These are phyloP conservation scores for Stachybotrys echinatus DNA, from an alignment of 2,329 filamentous ascomycete species.

Conservation along the genomic window DNA sequence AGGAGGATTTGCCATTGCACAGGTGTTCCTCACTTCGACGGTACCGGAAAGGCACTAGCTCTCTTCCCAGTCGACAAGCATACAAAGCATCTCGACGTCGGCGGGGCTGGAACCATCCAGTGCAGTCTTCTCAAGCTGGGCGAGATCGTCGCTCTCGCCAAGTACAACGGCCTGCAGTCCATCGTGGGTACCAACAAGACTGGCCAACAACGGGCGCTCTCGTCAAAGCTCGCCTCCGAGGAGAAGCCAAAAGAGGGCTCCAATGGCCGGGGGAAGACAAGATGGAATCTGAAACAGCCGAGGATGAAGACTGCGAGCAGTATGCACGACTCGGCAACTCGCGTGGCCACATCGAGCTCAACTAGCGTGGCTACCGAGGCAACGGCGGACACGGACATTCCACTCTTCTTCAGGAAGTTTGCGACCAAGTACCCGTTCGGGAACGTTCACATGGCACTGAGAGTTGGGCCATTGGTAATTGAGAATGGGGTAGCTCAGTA, in stretches of 20 bases:
- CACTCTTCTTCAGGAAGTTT: slow-evolving; percentile 20
- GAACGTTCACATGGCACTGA: slow-evolving; percentile 33
- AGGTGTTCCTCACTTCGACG: slow-evolving; percentile 11
- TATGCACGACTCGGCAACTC: background rate
- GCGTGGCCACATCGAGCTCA: too few species aligned
- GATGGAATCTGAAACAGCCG: background rate
- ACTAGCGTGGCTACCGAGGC: background rate
- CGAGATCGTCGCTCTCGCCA: slow-evolving; percentile 16
- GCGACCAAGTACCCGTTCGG: slow-evolving; percentile 28
- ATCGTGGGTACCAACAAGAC: background rate
- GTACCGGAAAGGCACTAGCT: slow-evolving; percentile 6
- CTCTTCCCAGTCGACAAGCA: slow-evolving; percentile 12
- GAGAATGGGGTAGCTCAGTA: slow-evolving; percentile 33
- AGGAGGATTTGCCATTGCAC: slow-evolving; percentile 19
- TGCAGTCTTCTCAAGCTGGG: slow-evolving; percentile 5
- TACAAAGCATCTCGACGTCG: slow-evolving; percentile 3
- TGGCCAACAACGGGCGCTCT: background rate
- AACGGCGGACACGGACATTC: slow-evolving; percentile 14
- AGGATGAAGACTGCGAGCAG: background rate
- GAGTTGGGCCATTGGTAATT: slow-evolving; percentile 32
- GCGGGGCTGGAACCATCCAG: slow-evolving; percentile 2
- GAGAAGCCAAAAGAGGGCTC: background rate
- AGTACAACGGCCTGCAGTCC: slow-evolving; percentile 9
- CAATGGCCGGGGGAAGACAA: background rate
- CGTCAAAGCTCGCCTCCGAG: background rate